Evolutionary conservation across 805 yeast genomes (phyloP).

Genomic region (Trichomonascus vanleenenianus): DNA sequence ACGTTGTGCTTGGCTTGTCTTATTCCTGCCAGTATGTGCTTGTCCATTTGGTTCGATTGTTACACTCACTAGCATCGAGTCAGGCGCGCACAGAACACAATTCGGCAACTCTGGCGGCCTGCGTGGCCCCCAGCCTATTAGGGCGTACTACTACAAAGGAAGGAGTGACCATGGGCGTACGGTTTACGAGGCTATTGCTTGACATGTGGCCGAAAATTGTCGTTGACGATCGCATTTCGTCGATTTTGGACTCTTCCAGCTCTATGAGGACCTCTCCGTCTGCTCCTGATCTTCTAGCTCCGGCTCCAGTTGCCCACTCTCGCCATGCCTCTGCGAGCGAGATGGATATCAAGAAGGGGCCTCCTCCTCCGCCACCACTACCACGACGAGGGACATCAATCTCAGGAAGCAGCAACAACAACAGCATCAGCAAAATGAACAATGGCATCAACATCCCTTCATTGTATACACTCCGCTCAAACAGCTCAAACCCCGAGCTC

Average conservation of each 20-base stretch:
- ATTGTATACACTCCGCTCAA: neutral
- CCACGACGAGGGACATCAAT: neutral
- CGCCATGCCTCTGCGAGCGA: neutral
- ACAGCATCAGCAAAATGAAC: too few species aligned
- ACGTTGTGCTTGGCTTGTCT: conserved; percentile 21
- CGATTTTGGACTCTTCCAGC: neutral
- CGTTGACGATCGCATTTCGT: too few species aligned
- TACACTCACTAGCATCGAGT: conserved; percentile 35
- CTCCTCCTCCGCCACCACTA: neutral
- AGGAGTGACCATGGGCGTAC: conserved; percentile 41
- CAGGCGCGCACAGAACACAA: conserved; percentile 34
- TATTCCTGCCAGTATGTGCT: conserved; percentile 23
- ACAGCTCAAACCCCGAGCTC: conserved; percentile 5
- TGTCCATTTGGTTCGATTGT: conserved; percentile 39
- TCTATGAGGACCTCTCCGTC: neutral
- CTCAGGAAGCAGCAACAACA: too few species aligned
- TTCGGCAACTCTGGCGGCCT: conserved; percentile 35
- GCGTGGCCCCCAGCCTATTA: conserved; percentile 48
- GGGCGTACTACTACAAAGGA: conserved; percentile 43
- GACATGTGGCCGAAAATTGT: conserved; percentile 40
- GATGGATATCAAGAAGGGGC: neutral
- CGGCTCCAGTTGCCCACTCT: neutral
- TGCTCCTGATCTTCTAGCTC: neutral
- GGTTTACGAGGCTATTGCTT: conserved; percentile 47
- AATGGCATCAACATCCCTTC: neutral